Evolutionary conservation across 2,329 filamentous ascomycete species (phyloP).

Genomic region (Thelonectria discophora): DNA sequence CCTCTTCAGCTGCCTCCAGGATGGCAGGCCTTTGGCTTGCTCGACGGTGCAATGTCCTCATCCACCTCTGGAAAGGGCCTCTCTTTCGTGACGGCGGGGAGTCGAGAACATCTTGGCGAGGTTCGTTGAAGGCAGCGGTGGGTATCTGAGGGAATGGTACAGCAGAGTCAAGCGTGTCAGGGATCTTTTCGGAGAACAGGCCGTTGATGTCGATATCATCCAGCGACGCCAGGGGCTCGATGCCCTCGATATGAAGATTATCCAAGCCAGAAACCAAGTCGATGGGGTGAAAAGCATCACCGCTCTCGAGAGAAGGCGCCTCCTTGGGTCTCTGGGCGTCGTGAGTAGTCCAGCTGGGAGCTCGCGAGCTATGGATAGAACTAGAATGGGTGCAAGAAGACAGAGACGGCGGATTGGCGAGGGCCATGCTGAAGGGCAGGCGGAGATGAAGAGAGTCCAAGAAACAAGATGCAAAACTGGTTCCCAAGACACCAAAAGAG

Average conservation of each 20-base stretch:
- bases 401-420: slow-evolving; percentile 43
- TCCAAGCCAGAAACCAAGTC: slow-evolving; percentile 43
- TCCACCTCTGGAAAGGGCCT: slow-evolving; percentile 75
- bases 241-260: slow-evolving; percentile 39
- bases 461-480: slow-evolving; percentile 46
- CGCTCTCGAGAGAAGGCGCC: slow-evolving; percentile 6
- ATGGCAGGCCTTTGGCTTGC: slow-evolving; percentile 51
- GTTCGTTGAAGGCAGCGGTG: slow-evolving; percentile 34
- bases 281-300: slow-evolving; percentile 42
- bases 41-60: slow-evolving; percentile 72
- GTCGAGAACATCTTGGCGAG: slow-evolving; percentile 16
- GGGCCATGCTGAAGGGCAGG: slow-evolving; percentile 47
- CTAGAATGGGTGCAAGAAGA: slow-evolving; percentile 47
- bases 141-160: slow-evolving; percentile 40
- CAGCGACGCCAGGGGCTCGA: slow-evolving; percentile 50
- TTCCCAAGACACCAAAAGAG: slow-evolving; percentile 57
- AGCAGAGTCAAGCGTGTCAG: slow-evolving; percentile 1
- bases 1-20: slow-evolving; percentile 5
- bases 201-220: slow-evolving; percentile 47
- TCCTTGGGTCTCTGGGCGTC: slow-evolving; percentile 23
- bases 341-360: slow-evolving; percentile 50
- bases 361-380: slow-evolving; percentile 51
- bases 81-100: slow-evolving; percentile 29
- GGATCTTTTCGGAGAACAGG: slow-evolving; percentile 11
- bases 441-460: slow-evolving; percentile 42